Evolutionary conservation across 495 filamentous ascomycete genomes (phyloP).

Genomic region (Aspergillus funiculosus): DNA sequence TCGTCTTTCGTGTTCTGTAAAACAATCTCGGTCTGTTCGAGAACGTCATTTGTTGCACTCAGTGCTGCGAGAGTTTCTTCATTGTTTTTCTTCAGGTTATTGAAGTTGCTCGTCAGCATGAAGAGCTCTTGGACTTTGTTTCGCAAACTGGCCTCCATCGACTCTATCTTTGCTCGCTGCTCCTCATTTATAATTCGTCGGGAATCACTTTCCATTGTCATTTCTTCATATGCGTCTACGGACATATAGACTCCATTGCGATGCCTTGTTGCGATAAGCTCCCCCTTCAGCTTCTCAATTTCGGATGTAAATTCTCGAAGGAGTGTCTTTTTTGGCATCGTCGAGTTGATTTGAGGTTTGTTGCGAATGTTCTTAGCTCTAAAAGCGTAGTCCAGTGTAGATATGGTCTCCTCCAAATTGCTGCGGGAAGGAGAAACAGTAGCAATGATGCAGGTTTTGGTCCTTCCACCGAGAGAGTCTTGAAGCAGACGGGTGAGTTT

Average conservation of each 20-base stretch:
- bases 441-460: constrained; percentile 98
- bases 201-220: constrained; percentile 85
- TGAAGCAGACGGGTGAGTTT: constrained; percentile 92
- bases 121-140: constrained; percentile 92
- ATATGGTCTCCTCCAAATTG: constrained; percentile 96
- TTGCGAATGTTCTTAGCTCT: constrained; percentile 97
- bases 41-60: constrained; percentile 68
- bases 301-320: constrained; percentile 87
- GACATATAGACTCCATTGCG: constrained; percentile 93
- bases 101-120: constrained; percentile 75
- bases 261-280: constrained; percentile 87
- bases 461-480: constrained; percentile 91
- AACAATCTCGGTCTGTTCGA: constrained; percentile 82
- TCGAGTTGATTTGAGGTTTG: constrained; percentile 90
- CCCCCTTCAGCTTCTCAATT: constrained; percentile 88
- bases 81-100: constrained; percentile 76
- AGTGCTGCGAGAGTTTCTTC: constrained; percentile 65
- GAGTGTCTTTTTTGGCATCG: constrained; percentile 85
- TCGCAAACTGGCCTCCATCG: constrained; percentile 79
- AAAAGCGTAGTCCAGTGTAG: constrained; percentile 94
- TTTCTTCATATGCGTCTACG: constrained; percentile 75
- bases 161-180: constrained; percentile 84
- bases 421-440: constrained; percentile 90
- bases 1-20: constrained; percentile 67
- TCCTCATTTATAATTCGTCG: constrained; percentile 89